These are phyloP conservation scores for Arthroderma uncinatum DNA, from an alignment of 2,329 filamentous ascomycete species.

Conservation along the genomic window DNA sequence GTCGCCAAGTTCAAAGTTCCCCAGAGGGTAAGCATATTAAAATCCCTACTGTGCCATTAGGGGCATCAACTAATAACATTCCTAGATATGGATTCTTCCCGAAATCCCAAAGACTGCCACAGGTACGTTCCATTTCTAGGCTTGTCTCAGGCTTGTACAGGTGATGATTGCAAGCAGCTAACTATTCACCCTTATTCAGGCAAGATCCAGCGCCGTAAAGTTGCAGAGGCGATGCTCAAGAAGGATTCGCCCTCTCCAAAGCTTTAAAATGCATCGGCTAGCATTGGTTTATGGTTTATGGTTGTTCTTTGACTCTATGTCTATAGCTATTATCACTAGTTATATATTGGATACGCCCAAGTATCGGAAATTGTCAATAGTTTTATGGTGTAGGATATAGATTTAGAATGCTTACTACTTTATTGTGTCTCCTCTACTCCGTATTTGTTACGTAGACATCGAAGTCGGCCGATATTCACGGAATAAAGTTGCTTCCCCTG, in stretches of 20 bases:
- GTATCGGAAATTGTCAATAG: neutral
- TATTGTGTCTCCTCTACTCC: too few relatives aligned
- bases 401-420: too few relatives aligned
- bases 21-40: slow-evolving; percentile 50
- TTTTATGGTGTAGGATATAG: neutral
- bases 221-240: slow-evolving; percentile 76
- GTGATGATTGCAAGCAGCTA: neutral
- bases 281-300: neutral
- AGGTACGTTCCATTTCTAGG: slow-evolving; percentile 6
- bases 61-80: too few relatives aligned
- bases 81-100: slow-evolving; percentile 65
- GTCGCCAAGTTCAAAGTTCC: slow-evolving; percentile 77
- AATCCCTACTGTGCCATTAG: neutral
- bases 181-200: slow-evolving; percentile 32
- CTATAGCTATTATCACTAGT: neutral
- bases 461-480: too few relatives aligned
- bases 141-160: neutral
- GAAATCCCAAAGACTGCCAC: slow-evolving; percentile 88
- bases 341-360: neutral
- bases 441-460: too few relatives aligned
- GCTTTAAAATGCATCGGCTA: slow-evolving; percentile 29
- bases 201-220: slow-evolving; percentile 74
- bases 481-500: too few relatives aligned
- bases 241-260: slow-evolving; percentile 47
- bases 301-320: neutral